Percentiles rank a stretch among this genome's conserved stretches.
Evolutionary conservation across 2,329 filamentous ascomycete genomes (phyloP).

Genomic region (Sporothrix pseudoabietina): DNA sequence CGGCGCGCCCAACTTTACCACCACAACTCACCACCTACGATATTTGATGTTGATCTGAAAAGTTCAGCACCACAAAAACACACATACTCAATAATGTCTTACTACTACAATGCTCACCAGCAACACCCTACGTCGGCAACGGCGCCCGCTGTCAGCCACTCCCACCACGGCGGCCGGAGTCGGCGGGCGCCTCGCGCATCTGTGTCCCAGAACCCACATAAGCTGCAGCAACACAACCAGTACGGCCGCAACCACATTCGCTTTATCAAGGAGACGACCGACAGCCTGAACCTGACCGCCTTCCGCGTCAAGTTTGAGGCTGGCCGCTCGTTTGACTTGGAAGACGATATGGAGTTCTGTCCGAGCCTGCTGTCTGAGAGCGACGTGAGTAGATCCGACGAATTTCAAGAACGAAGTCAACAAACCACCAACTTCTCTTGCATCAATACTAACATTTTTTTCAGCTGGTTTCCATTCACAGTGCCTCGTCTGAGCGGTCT

Average conservation of each 20-base stretch:
- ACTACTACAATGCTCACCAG: slow-evolving; percentile 63
- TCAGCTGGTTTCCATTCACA: slow-evolving; percentile 89
- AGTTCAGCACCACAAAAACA: not conserved
- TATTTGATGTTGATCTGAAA: not conserved
- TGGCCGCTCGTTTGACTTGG: slow-evolving; percentile 89
- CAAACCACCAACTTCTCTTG: not conserved
- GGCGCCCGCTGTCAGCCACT: slow-evolving; percentile 64
- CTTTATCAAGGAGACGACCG: slow-evolving; percentile 82
- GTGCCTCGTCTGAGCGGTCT: slow-evolving; percentile 85
- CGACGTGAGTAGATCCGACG: slow-evolving; percentile 67
- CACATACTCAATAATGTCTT: slow-evolving; percentile 54
- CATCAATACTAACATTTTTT: slow-evolving; percentile 26
- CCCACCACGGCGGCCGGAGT: slow-evolving; percentile 81
- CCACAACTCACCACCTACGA: not conserved
- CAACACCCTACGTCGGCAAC: slow-evolving; percentile 59
- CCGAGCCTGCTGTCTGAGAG: slow-evolving; percentile 88
- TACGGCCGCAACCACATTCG: slow-evolving; percentile 68
- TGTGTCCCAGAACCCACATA: slow-evolving; percentile 78
- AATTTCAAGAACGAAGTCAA: no score
- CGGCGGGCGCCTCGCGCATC: slow-evolving; percentile 80
- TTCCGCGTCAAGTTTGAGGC: slow-evolving; percentile 90
- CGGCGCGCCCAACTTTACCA: slow-evolving; percentile 25
- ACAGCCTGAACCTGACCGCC: slow-evolving; percentile 71
- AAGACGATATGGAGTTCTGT: slow-evolving; percentile 96
- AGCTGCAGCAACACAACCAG: slow-evolving; percentile 56